phyloP scores from a whole-genome alignment of 2,329 filamentous ascomycete genomes.

The Drechslerella dactyloides region DNA sequence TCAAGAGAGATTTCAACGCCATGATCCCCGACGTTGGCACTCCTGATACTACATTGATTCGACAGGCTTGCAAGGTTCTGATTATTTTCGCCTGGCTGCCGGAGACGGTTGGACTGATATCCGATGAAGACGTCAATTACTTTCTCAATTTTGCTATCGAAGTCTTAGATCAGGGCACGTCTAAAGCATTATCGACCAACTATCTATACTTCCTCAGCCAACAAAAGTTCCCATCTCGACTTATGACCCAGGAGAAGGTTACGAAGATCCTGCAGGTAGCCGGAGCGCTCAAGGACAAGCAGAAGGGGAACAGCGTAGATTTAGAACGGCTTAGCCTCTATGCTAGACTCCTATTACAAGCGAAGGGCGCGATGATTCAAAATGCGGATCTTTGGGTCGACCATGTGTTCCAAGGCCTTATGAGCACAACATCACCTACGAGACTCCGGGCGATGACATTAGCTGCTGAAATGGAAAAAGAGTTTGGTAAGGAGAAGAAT shows the following conservation, averaged over 20 bases:
- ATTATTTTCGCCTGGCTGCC: constrained; percentile 77
- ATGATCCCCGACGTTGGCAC: constrained; percentile 64
- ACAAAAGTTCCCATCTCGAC: constrained; percentile 76
- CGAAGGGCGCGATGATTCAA: constrained; percentile 71
- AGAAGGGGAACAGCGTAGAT: constrained; percentile 80
- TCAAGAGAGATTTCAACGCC: constrained; percentile 77
- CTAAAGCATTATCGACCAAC: constrained; percentile 79
- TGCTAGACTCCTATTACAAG: constrained; percentile 75
- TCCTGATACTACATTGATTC: constrained; percentile 72
- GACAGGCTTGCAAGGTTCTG: constrained; percentile 78
- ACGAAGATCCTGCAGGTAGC: constrained; percentile 74
- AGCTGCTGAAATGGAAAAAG: constrained; percentile 72
- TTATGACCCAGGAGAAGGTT: constrained; percentile 75
- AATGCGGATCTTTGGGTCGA: constrained; percentile 78
- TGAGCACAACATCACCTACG: constrained; percentile 78
- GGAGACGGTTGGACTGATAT: constrained; percentile 72
- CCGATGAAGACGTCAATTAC: constrained; percentile 79
- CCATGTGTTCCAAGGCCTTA: constrained; percentile 80
- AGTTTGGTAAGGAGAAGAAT: constrained; percentile 71
- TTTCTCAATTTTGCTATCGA: constrained; percentile 81
- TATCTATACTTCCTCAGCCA: constrained; percentile 80
- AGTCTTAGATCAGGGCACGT: constrained; percentile 70
- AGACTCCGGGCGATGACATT: constrained; percentile 75
- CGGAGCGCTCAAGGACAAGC: constrained; percentile 73
- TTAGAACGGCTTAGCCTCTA: constrained; percentile 80